A percentile compares a stretch with the other conserved stretches of the same genome.
phyloP scores from a whole-genome alignment of 345 rosid species.

The Pugionium cornutum region DNA sequence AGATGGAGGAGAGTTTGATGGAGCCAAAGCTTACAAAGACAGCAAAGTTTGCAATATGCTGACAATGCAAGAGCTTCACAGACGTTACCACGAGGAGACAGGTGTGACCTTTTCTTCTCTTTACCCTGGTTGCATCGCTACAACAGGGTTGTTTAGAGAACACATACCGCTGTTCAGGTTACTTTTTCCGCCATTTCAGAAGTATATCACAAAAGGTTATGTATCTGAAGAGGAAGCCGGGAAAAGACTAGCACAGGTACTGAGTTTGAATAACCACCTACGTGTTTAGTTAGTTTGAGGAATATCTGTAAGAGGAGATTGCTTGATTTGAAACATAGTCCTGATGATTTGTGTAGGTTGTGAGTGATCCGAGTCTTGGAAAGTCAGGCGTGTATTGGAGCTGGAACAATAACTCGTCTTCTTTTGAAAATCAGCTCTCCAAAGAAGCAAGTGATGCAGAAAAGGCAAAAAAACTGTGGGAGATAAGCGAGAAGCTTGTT shows the following conservation, averaged over 20 bases:
- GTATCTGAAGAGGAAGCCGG: constrained; percentile 95
- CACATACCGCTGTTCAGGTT: constrained; percentile 87
- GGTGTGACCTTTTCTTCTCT: constrained; percentile 89
- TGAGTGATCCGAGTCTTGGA: constrained; percentile 77
- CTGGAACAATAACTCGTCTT: constrained; percentile 87
- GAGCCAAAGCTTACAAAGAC: constrained; percentile 98
- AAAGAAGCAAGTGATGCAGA: constrained; percentile 87
- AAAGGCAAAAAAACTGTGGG: constrained; percentile 60
- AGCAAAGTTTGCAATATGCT: constrained; percentile 99
- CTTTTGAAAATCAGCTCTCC: constrained; percentile 86
- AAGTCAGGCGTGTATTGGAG: constrained; percentile 96
- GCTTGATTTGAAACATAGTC: neutral
- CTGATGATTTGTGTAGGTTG: constrained; percentile 52
- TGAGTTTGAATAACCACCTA: constrained; percentile 14
- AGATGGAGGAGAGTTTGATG: constrained; percentile 90
- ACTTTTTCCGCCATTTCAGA: constrained; percentile 96
- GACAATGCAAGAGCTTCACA: constrained; percentile 93
- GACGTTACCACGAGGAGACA: constrained; percentile 84
- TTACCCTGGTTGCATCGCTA: constrained; percentile 98
- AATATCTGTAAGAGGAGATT: neutral
- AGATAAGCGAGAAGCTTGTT: constrained; percentile 48
- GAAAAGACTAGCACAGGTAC: constrained; percentile 87
- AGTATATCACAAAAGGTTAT: constrained; percentile 92
- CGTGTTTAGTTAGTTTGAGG: neutral
- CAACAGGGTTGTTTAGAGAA: constrained; percentile 95